Base-by-base conservation (phyloP, 2,329 filamentous ascomycete genomes). In the Verticillium albo-atrum region DNA sequence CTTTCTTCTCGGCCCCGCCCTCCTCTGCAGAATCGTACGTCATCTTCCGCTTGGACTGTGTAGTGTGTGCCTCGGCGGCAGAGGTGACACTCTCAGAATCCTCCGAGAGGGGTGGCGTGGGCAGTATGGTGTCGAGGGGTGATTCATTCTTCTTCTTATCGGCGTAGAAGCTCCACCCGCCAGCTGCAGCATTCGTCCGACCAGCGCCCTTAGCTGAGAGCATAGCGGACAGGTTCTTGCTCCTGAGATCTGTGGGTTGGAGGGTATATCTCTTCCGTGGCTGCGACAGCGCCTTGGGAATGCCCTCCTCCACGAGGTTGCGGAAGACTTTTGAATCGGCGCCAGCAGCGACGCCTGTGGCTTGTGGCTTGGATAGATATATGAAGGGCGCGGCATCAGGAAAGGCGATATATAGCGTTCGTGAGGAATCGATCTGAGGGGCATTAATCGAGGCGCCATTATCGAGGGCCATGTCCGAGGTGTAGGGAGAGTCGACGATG, bases 231-330 rank as follows among this genome's bases (percentile, higher is more conserved):
- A 97, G 77, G 59, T 89, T 93, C 64, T 86, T 87, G 17, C 90
- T 90, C 0, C 83, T 82, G 23, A 96, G 77, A 55, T 82, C 86
- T 2, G 90, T 91, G 5, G 83, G 74, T 62, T 86, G 83, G 1
- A 97, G 76, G 0, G 85, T 82, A 65, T 90, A 94, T 30, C 92
- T 82, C 62, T 89, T 83, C 30, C 89, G 83, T 0, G 90, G 89
- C 15, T 87, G 82, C 1, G 91, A 95, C 14, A 96, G 80, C 0
- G 92, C 92, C 67, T 91, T 92, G 0, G 92, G 91, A 7, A 97
- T 87, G 2, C 90, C 90, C 62, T 92, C 88, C 30, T 92, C 79
- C 4, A 96, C 85, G 4, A 95, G 78, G 42, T 83, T 85, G 58
- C 88, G 85, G 27, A 95, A 75, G 65, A 85, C 89, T 55, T 83